phyloP scores from a whole-genome alignment of 768 basidiomycete species.

The Suillus hirtellus region DNA sequence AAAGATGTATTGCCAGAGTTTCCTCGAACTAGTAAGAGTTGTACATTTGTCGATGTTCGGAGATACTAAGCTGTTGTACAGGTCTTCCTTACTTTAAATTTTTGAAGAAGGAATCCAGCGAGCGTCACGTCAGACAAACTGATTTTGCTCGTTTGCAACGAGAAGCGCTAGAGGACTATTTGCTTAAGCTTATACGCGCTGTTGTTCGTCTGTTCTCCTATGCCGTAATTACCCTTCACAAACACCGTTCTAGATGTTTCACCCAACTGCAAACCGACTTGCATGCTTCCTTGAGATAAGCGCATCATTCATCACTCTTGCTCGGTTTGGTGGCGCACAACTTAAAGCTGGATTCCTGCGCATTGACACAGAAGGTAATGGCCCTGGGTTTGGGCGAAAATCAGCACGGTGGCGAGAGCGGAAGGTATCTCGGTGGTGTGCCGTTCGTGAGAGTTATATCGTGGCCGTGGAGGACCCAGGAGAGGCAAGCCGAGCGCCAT shows the following conservation, averaged over 20 bases:
- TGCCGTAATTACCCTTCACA: slow-evolving; percentile 9
- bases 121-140: slow-evolving; percentile 54
- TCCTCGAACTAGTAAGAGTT: slow-evolving; percentile 68
- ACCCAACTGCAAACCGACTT: slow-evolving; percentile 87
- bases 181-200: slow-evolving; percentile 83
- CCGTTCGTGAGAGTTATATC: slow-evolving; percentile 88
- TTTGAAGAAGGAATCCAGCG: slow-evolving; percentile 61
- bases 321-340: slow-evolving; percentile 80
- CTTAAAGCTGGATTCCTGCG: slow-evolving; percentile 87
- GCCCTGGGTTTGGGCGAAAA: slow-evolving; percentile 64
- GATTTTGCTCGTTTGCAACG: slow-evolving; percentile 85
- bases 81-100: slow-evolving; percentile 92
- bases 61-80: slow-evolving; percentile 27
- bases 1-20: slow-evolving; percentile 87
- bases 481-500: slow-evolving; percentile 51
- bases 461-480: slow-evolving; percentile 86
- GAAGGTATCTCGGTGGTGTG: slow-evolving; percentile 83
- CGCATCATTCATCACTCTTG: slow-evolving; percentile 78
- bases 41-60: neutral
- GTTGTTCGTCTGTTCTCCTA: slow-evolving; percentile 57
- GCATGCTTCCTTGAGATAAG: slow-evolving; percentile 92
- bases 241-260: slow-evolving; percentile 75
- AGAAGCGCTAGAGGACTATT: slow-evolving; percentile 82
- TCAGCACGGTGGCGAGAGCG: slow-evolving; percentile 57
- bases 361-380: slow-evolving; percentile 53